Evolutionary conservation across 805 yeast genomes (phyloP), one percentile per base, ranked within the genome.

Genomic region (Saccharomycopsis olivae): DNA sequence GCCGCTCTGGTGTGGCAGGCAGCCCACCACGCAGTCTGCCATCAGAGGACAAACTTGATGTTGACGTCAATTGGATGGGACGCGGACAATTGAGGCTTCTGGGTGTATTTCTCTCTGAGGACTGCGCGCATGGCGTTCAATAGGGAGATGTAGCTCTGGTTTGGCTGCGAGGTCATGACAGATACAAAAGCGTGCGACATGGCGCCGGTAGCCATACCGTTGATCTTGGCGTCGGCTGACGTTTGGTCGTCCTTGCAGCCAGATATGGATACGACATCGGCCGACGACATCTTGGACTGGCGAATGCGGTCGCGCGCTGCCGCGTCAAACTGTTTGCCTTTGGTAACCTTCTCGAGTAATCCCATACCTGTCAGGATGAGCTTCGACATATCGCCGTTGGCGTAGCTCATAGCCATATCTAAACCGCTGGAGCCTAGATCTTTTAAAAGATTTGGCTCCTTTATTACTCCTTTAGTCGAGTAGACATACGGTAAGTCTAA

Each of bases 171-270:
- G 19, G 60, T 51, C 64, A 84, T 59, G 6, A 81, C 88, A 45
- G 67, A 65, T 34, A 82, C 65, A 51, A 85, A 82, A 1, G 94
- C 79, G 60, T 74, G 81, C 18, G 87, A 78, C 83, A 84, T 78
- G 3, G 95, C 95, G 42, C 95, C 95, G 0, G 92, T 81, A 31
- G 76, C 71, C 10, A 58, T 60, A 20, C 88, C 87, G 29, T 73
- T 75, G 53, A 79, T 85, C 16, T 62, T 64, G 0, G 94, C 81
- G 57, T 84, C 94, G 5, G 94, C 94, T 24, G 80, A 71, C 0
- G 94, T 84, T 59, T 84, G 94, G 38, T 72, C 68, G 58, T 84
- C 95, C 54, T 80, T 82, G 49, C 94, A 85, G 4, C 94, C 95
- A 3, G 86, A 75, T 40, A 84, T 62, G 59, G 75, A 70, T 18